Evolutionary conservation across 2,329 filamentous ascomycete species (phyloP), one percentile per base, ranked within the genome.

Genomic region (Akanthomyces lecanii): DNA sequence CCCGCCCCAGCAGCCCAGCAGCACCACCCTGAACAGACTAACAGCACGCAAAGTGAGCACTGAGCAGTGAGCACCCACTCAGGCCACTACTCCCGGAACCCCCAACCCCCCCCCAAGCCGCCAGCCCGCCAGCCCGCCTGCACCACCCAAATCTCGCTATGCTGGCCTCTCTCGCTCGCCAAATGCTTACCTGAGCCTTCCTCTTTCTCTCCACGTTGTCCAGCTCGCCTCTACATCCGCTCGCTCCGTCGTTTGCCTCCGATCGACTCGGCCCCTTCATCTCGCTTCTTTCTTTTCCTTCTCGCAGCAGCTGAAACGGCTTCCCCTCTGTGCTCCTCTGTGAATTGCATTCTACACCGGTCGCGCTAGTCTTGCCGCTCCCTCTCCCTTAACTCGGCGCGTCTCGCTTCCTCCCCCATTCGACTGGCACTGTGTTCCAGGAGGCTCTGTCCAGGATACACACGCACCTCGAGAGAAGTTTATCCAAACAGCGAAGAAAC

Each of bases 161-260:
- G 51, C 59, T 61, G 59, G 59, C 59, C 59, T 61, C 59, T 61
- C 59, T 61, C 58, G 58, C 58, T 53, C 50, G 48, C 58, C 38
- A 42, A 33, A 23, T 44, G 38, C 38, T 62, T 62, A 62, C 52
- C 51, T 40, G 60, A 62, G 28, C 52, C 51, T 55, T 38, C 42
- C 60, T 50, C 16, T 38, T 50, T 30, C 23, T 30, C 23, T 21
- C 33, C 51, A 30, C 23, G 18, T 28, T 42, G 18, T 45, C 30
- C 56, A 33, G 10, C 30, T 40, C 60, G 28, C 25, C 23, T 61
- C 14, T 21, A 28, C 52, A 33, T 62, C 60, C 45, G 45, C 44
- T 56, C 60, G 30, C 53, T 56, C 52, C 52, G 52, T 56, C 33
- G 40, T 47, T 25, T 51, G 18, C 56, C 60, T 42, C n/a, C 33